Evolutionary conservation across 2,329 filamentous ascomycete species (phyloP), one percentile per base, ranked within the genome.

Genomic region (Sphaerulina musiva): DNA sequence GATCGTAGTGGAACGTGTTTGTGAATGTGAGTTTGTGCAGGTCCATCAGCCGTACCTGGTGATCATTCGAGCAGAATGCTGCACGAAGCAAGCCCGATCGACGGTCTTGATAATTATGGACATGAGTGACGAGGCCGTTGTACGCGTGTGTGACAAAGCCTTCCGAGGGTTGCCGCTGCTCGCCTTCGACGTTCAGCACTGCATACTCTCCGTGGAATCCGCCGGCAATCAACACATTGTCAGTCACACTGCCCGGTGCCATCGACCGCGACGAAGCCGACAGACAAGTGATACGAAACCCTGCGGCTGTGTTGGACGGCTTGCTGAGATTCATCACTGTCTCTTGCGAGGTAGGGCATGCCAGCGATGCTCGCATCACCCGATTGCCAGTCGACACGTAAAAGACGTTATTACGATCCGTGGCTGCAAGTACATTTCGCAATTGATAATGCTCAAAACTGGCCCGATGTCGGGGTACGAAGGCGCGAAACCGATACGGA

Each of bases 371-470:
- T 11, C 74, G 75, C 51, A 75, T 71, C 4, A 83, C 68, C 54
- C 73, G 72, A 12, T 73, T 74, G 29, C 72, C 70, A 23, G 48
- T 40, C 20, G 69, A 68, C 23, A 76, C 74, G 62, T 81, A 83
- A 61, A 78, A 78, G 3, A 83, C 67, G 46, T 80, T 79, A 56
- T 80, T 78, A 40, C 76, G 75, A 10, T 77, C 76, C 7, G 74
- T 76, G 3, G 78, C 75, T 4, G 78, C 77, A 61, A 83, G 71
- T 7, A 81, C 67, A 58, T 83, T 81, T 11, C 80, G 78, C 3
- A 83, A 73, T 60, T 83, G 80, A 58, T 81, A 82, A 63, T 83
- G 80, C 31, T 76, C 73, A 45, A 78, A 74, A n/a, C 71, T 73
- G 4, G 78, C 74, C 51, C 71, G 74, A 57, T 78, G 74, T 9